Evolutionary conservation across 2,329 filamentous ascomycete species (phyloP), one percentile per base, ranked within the genome.

Genomic region (Rhinocladiella mackenziei): DNA sequence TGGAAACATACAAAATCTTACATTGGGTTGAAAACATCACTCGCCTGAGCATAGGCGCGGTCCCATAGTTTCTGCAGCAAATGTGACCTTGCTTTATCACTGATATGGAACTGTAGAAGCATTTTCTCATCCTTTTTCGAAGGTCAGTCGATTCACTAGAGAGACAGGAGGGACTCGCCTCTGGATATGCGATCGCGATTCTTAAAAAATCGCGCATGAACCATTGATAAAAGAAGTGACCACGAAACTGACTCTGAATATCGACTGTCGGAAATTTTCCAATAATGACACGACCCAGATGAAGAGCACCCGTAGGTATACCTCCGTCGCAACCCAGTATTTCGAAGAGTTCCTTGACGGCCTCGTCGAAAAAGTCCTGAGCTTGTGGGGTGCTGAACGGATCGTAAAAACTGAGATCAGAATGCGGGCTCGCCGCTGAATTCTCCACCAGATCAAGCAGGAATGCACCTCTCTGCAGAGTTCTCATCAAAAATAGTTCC

Each of bases 401-500:
- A 45, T 70, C 67, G 45, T 63, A 60, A 51, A 81, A 81, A 70
- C 86, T 85, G 51, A 43, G 28, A 35, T 38, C 26, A 25, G 31
- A 44, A 18, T 38, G 37, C 7, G 81, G 25, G 81, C 78, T 51
- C 84, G 76, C 23, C 9, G 13, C 14, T 57, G 87, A 84, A 60
- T 89, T 84, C 64, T 89, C 86, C 58, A 86, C 82, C 60, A 85
- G 83, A 60, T 95, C 89, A 56, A 96, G 74, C 45, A 97, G 73
- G 61, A 96, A 96, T 28, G 89, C 84, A 55, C 92, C 92, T 58
- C 94, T 86, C 66, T 95, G 87, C 22, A 98, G 77, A 48, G 94
- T 87, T 62, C 92, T 86, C 86, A 95, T 92, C 9, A 98, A 77
- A 64, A 91, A 97, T 67, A 88, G 85, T 67, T 96, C 89, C 73